Conservation (phyloP, 2,329 filamentous ascomycete genomes). For the Cordyceps javanica region DNA sequence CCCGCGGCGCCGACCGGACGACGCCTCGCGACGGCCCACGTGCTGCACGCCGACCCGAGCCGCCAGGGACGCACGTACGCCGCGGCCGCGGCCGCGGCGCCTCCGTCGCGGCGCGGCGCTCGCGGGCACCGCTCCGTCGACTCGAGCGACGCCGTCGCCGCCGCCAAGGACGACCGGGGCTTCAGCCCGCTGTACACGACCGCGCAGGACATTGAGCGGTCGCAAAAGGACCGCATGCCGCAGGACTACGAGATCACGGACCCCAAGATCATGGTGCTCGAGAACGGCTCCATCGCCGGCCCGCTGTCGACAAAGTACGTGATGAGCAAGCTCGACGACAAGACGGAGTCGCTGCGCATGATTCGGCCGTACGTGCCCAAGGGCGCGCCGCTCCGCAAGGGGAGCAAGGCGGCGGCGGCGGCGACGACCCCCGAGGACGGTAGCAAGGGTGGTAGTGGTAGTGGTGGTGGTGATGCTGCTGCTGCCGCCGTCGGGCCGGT, state of each 20-base stretch:
- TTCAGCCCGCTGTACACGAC: slow-evolving; percentile 32
- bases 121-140: not conserved
- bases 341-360: slow-evolving; percentile 35
- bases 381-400: slow-evolving; percentile 15
- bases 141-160: slow-evolving; percentile 6
- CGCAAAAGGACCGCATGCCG: slow-evolving; percentile 32
- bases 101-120: slow-evolving; percentile 10
- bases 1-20: not conserved
- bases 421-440: not conserved
- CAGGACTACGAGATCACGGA: slow-evolving; percentile 40
- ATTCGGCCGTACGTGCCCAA: slow-evolving; percentile 31
- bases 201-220: slow-evolving; percentile 25
- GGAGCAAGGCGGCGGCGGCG: not conserved
- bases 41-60: slow-evolving; percentile 3
- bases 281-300: slow-evolving; percentile 32
- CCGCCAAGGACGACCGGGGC: slow-evolving; percentile 19
- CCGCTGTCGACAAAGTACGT: slow-evolving; percentile 34
- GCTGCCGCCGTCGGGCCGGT: not conserved
- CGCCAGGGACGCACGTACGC: slow-evolving; percentile 19
- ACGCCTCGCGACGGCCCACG: slow-evolving; percentile 15
- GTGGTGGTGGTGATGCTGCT: no score
- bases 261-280: slow-evolving; percentile 35
- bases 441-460: no score
- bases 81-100: no score
- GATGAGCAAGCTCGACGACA: slow-evolving; percentile 31